Base-by-base conservation (phyloP, 768 basidiomycete genomes). In the Tephrocybe sp. region DNA sequence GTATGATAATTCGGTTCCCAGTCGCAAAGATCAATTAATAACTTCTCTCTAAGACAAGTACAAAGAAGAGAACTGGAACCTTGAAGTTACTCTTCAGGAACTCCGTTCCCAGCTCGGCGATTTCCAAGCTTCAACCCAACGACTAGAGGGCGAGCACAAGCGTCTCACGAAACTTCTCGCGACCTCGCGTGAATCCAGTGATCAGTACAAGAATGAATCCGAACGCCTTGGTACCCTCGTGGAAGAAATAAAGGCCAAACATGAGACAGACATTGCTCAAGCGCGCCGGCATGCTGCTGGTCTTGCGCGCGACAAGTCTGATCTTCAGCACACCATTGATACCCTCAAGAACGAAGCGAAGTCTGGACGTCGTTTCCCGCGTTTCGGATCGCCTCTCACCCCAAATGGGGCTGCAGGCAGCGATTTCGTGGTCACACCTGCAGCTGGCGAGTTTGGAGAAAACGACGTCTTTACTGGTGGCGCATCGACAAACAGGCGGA, bases 51-150 rank as follows among this genome's bases (percentile, higher is more conserved):
- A 62, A 87, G 96, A 98, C 66, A 92, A 93, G 56, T 96, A 85
- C 82, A 93, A 93, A 71, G 96, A 98, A 71, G 93, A 95, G 70
- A 98, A 97, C 66, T 98, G 97, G 97, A 96, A 98, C 63, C 84
- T 98, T 51, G 96, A 98, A 72, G 93, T 98, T 43, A 80, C 82
- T 13, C 73, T 93, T 23, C 96, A 98, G 65, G 94, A 97, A 52
- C 77, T 94, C 19, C 85, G 86, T 34, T 71, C 80, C 1, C 83
- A 89, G 57, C 74, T 88, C 40, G 63, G 77, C 26, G 85, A 89
- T 43, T 77, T 82, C 1, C 84, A 90, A 55, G 68, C 84, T 14
- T 74, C 84, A 7, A 69, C 77, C 3, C 78, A 82, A 56, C 85
- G 90, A 39, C 73, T 90, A 17, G 92, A 95, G 62, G 72, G 81